Evolutionary conservation across 202 grass and related monocot genomes (phyloP).

Genomic region (Schoenoplectus triqueter): DNA sequence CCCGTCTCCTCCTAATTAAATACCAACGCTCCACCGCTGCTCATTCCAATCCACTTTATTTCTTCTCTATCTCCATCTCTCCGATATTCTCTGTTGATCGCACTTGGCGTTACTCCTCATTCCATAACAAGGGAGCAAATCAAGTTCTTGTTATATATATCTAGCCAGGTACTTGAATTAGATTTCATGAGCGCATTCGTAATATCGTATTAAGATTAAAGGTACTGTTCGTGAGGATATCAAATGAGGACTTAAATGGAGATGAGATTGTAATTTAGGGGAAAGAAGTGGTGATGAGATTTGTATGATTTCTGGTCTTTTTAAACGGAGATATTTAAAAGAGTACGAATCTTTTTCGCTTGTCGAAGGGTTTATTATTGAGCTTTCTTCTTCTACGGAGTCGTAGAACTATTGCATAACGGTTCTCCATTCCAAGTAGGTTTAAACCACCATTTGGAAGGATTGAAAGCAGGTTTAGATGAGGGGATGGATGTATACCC

Average conservation of each 20-base stretch:
- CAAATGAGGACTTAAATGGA: background rate
- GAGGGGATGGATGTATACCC: too few relatives aligned
- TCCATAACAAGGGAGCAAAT: background rate
- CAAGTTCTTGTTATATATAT: background rate
- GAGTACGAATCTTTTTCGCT: too few relatives aligned
- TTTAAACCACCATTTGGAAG: background rate
- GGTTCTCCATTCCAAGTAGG: background rate
- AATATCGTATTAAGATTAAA: background rate
- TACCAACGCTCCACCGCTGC: background rate
- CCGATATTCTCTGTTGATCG: background rate
- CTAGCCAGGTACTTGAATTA: constrained; percentile 19
- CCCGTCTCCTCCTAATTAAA: background rate
- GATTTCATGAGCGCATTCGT: background rate
- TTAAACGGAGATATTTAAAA: background rate
- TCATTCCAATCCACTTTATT: background rate
- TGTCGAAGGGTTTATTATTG: too few relatives aligned
- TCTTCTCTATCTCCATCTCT: background rate
- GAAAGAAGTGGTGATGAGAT: background rate
- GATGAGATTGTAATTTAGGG: background rate
- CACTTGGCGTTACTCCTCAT: background rate
- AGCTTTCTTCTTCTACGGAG: background rate
- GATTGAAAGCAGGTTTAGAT: background rate
- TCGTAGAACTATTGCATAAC: background rate
- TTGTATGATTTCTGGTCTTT: background rate
- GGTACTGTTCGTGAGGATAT: too few relatives aligned